These are phyloP conservation scores for Aspergillus hancockii DNA, from an alignment of 495 filamentous ascomycete species.

Conservation along the genomic window DNA sequence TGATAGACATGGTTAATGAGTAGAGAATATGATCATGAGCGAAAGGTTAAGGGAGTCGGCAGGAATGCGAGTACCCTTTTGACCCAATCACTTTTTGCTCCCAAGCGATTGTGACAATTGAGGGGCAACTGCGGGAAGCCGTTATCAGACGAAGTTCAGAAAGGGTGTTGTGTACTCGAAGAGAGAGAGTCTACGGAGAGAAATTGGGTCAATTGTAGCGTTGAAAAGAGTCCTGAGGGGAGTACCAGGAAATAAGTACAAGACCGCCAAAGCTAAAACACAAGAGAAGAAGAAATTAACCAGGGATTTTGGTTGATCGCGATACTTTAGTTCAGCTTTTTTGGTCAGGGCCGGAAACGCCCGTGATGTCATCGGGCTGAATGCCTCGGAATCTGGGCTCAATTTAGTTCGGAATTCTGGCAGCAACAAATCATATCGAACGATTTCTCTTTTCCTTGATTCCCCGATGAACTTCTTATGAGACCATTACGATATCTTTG, in stretches of 20 bases:
- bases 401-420: too few relatives aligned
- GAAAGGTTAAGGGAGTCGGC: background rate
- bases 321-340: too few relatives aligned
- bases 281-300: constrained; percentile 10
- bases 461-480: background rate
- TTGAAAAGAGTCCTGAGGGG: too few relatives aligned
- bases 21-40: background rate
- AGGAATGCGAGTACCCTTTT: too few relatives aligned
- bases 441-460: too few relatives aligned
- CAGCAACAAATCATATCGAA: too few relatives aligned
- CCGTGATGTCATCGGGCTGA: constrained; percentile 10
- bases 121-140: background rate
- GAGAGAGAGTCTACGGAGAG: constrained; percentile 1
- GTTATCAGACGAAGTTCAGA: too few relatives aligned
- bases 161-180: too few relatives aligned
- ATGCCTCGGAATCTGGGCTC: too few relatives aligned
- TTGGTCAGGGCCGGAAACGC: background rate
- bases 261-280: background rate
- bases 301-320: background rate
- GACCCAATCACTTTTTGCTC: too few relatives aligned
- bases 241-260: background rate
- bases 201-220: background rate
- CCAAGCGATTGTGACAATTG: background rate
- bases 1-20: constrained; percentile 44
- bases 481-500: background rate